Evolutionary conservation across 768 basidiomycete genomes (phyloP).

Genomic region (Trametes elegans): DNA sequence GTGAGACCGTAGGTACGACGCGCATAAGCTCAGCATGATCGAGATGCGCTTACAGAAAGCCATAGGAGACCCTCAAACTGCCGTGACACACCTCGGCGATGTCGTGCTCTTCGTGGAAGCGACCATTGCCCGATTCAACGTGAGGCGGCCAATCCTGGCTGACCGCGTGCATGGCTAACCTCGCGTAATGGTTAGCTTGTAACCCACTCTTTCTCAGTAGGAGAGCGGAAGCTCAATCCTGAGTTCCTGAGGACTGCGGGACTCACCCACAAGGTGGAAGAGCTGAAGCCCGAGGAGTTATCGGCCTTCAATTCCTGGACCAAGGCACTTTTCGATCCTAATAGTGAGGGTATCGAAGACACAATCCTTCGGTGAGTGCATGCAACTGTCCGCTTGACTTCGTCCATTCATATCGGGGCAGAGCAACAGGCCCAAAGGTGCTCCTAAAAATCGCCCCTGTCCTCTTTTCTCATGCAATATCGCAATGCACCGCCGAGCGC

Average conservation of each 20-base stretch:
- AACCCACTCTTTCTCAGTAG: conserved; percentile 43
- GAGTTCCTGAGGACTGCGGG: conserved; percentile 52
- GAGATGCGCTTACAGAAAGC: not conserved
- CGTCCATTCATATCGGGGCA: conserved; percentile 25
- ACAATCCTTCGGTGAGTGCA: conserved; percentile 45
- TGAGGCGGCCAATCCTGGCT: conserved; percentile 27
- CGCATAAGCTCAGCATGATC: not conserved
- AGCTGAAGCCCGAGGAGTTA: conserved; percentile 27
- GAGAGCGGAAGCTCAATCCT: conserved; percentile 45
- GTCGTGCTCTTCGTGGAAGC: conserved; percentile 76
- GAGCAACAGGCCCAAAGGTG: conserved; percentile 68
- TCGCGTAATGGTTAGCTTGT: conserved; percentile 42
- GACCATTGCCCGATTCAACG: conserved; percentile 63
- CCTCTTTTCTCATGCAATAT: conserved; percentile 63
- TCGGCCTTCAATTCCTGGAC: conserved; percentile 51
- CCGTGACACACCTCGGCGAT: conserved; percentile 73
- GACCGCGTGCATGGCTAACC: not conserved
- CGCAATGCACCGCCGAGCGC: conserved; percentile 39
- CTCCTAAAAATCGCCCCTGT: conserved; percentile 67
- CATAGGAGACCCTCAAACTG: conserved; percentile 80
- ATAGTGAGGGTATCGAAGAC: conserved; percentile 83
- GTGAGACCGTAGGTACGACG: conserved; percentile 72
- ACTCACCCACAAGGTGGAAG: conserved; percentile 38
- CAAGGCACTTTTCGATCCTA: conserved; percentile 74
- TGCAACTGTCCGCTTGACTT: not conserved